These are phyloP conservation scores for Teratosphaeria destructans DNA, from an alignment of 2,329 filamentous ascomycete species.

Conservation along the genomic window DNA sequence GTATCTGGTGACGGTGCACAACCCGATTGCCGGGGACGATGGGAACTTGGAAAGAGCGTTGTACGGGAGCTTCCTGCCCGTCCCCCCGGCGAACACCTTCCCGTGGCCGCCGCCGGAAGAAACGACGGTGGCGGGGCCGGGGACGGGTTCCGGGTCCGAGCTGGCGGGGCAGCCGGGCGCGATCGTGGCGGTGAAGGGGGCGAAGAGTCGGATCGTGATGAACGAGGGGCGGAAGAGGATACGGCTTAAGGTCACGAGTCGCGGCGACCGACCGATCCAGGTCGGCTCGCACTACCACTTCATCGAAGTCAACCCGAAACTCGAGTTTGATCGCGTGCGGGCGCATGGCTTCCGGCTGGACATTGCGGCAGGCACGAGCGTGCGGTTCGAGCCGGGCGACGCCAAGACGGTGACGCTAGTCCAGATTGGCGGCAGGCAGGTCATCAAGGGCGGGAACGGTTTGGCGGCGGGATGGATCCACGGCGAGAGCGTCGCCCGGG, in stretches of 20 bases:
- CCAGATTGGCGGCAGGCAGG: slow-evolving; percentile 68
- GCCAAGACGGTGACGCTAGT: slow-evolving; percentile 82
- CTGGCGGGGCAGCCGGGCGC: slow-evolving; percentile 57
- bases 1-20: slow-evolving; percentile 88
- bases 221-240: slow-evolving; percentile 68
- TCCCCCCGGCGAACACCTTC: slow-evolving; percentile 54
- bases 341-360: slow-evolving; percentile 82
- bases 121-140: slow-evolving; percentile 37
- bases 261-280: slow-evolving; percentile 82
- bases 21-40: slow-evolving; percentile 73
- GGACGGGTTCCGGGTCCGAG: not conserved
- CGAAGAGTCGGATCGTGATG: slow-evolving; percentile 52
- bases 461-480: slow-evolving; percentile 67
- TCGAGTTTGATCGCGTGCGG: slow-evolving; percentile 75
- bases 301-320: slow-evolving; percentile 81
- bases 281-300: slow-evolving; percentile 93
- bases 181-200: slow-evolving; percentile 59
- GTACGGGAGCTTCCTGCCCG: slow-evolving; percentile 81
- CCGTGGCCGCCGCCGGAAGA: slow-evolving; percentile 43
- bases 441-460: slow-evolving; percentile 76
- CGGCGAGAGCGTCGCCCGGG: slow-evolving; percentile 46
- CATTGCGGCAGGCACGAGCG: slow-evolving; percentile 81
- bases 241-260: slow-evolving; percentile 67
- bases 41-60: slow-evolving; percentile 78
- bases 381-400: slow-evolving; percentile 90